Conservation (phyloP, 2,329 filamentous ascomycete species). For the Canariomyces notabilis region DNA sequence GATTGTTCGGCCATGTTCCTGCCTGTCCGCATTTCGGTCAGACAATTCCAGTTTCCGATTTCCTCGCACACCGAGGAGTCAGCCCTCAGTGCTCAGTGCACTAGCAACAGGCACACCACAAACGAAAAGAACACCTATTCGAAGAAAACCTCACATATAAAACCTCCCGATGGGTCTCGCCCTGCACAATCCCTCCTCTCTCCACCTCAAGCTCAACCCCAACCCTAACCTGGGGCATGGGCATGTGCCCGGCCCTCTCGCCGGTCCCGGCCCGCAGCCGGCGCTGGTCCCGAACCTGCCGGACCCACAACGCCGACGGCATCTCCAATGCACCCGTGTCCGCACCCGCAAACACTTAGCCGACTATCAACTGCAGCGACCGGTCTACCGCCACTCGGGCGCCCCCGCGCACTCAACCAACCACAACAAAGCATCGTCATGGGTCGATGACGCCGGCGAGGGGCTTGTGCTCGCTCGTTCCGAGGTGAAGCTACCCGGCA, state of each 20-base stretch:
- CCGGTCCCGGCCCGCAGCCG: neutral
- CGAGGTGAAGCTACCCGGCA: constrained; percentile 23
- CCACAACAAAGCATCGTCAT: constrained; percentile 1
- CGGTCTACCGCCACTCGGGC: neutral
- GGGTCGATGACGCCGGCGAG: constrained; percentile 12
- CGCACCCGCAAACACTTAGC: neutral
- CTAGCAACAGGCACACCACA: constrained; percentile 4
- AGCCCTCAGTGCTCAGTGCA: constrained; percentile 3
- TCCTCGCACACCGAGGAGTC: constrained; percentile 8
- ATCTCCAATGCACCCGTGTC: neutral
- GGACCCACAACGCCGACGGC: neutral
- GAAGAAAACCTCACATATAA: neutral
- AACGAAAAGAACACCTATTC: neutral
- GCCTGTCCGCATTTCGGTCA: constrained; percentile 10
- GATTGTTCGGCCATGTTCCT: neutral
- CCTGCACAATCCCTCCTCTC: constrained; percentile 2
- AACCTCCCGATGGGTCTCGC: constrained; percentile 10
- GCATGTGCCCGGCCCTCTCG: too few species aligned
- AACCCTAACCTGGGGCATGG: too few species aligned
- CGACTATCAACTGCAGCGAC: neutral
- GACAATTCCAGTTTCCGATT: constrained; percentile 2
- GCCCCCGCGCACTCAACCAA: neutral
- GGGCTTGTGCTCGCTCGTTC: constrained; percentile 16
- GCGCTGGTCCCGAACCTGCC: neutral
- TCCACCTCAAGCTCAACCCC: neutral